phyloP scores from a whole-genome alignment of 169 alveolate genomes.

The Amoebophrya sp. region DNA sequence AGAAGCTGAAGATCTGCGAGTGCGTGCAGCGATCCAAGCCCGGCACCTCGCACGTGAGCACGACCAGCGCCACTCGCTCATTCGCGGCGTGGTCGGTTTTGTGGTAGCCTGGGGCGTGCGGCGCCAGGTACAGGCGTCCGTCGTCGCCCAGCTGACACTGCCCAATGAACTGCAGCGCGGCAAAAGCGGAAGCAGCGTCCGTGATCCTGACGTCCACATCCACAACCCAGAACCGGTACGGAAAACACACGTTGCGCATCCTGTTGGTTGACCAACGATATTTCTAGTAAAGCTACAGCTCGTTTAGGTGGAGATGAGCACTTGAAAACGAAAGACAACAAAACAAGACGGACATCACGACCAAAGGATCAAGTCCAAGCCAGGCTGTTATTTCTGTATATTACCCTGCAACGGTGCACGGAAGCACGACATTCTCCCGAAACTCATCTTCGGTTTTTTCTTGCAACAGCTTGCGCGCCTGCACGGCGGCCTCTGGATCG shows the following conservation, averaged over 20 bases:
- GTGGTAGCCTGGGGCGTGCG: neutral
- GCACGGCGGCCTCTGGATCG: too few species aligned
- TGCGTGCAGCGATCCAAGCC: neutral
- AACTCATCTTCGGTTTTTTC: neutral
- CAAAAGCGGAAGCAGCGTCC: neutral
- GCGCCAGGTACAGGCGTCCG: neutral
- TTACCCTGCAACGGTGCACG: neutral
- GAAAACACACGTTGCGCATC: too few species aligned
- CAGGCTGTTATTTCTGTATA: too few species aligned
- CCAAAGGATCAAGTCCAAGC: too few species aligned
- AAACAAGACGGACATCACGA: too few species aligned
- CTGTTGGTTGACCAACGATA: too few species aligned
- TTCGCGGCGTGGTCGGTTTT: neutral
- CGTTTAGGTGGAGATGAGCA: too few species aligned
- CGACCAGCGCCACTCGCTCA: neutral
- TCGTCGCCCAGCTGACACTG: neutral
- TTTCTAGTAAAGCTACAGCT: too few species aligned
- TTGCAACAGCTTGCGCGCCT: too few species aligned
- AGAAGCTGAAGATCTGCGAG: neutral
- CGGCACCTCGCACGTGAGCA: neutral
- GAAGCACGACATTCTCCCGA: neutral
- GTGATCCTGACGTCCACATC: neutral
- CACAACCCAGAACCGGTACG: neutral
- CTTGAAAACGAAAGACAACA: too few species aligned
- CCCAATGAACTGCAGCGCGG: neutral